Conservation (phyloP, 2,329 filamentous ascomycete species). For the Alternaria sp. region DNA sequence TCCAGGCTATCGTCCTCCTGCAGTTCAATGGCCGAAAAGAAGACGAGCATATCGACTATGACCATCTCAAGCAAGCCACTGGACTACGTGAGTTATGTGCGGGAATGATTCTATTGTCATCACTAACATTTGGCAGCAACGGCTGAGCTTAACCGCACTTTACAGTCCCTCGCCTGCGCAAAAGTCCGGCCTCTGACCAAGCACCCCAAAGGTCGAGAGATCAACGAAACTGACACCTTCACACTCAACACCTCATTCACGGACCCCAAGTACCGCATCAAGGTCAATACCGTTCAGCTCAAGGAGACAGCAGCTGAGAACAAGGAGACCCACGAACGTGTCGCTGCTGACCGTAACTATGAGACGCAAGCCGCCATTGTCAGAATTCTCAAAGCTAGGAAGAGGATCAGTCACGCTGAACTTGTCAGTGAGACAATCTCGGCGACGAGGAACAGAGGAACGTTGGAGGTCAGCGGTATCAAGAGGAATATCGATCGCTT, state of each 20-base stretch:
- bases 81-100: constrained; percentile 67
- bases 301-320: constrained; percentile 97
- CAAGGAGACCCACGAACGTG: constrained; percentile 88
- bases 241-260: constrained; percentile 78
- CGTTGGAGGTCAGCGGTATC: constrained; percentile 84
- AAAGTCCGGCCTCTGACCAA: constrained; percentile 86
- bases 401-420: constrained; percentile 85
- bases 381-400: constrained; percentile 93
- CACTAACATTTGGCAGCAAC: constrained; percentile 61
- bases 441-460: constrained; percentile 85
- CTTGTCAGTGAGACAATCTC: constrained; percentile 91
- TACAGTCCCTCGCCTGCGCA: constrained; percentile 94
- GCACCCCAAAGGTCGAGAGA: constrained; percentile 82
- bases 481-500: constrained; percentile 97
- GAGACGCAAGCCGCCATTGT: constrained; percentile 98
- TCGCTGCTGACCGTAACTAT: constrained; percentile 88
- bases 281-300: constrained; percentile 98
- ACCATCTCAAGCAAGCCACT: constrained; percentile 76
- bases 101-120: background rate
- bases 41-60: constrained; percentile 74
- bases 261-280: constrained; percentile 86
- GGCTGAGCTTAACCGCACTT: constrained; percentile 82
- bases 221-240: constrained; percentile 82
- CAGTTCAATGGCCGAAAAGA: constrained; percentile 80
- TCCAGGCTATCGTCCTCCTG: constrained; percentile 88